phyloP scores from a whole-genome alignment of 345 rosid genomes.

The Aquilaria sinensis region DNA sequence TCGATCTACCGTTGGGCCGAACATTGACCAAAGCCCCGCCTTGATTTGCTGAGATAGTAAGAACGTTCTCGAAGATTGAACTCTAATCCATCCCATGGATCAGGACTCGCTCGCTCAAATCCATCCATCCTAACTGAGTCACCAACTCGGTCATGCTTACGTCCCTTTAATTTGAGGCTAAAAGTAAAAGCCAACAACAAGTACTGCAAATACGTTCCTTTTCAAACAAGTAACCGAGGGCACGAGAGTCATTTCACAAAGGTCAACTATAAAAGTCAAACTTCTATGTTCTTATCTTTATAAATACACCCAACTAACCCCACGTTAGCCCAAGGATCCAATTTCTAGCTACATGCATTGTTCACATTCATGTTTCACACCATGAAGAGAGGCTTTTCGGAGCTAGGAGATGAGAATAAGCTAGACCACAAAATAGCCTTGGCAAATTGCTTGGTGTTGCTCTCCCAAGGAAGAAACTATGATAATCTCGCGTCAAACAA shows the following conservation, averaged over 20 bases:
- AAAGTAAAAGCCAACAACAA: no score
- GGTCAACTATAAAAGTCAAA: constrained; percentile 34
- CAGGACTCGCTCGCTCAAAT: constrained; percentile 3
- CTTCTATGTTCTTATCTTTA: constrained; percentile 4
- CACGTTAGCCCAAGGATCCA: background rate
- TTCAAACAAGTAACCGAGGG: constrained; percentile 15
- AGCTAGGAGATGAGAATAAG: constrained; percentile 4
- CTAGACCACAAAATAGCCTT: constrained; percentile 23
- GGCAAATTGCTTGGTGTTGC: constrained; percentile 53
- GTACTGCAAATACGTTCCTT: background rate
- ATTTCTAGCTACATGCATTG: background rate
- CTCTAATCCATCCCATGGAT: background rate
- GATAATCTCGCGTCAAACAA: background rate
- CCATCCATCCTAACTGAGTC: constrained; percentile 18
- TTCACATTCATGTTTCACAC: background rate
- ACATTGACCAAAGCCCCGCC: background rate
- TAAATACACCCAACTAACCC: constrained; percentile 11
- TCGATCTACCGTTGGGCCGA: background rate
- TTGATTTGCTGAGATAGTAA: background rate
- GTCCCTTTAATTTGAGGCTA: background rate
- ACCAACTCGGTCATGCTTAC: constrained; percentile 24
- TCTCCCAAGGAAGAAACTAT: constrained; percentile 26
- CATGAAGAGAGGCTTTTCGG: constrained; percentile 44
- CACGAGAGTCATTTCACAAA: constrained; percentile 18
- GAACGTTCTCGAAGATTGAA: constrained; percentile 15